Evolutionary conservation across 2,329 filamentous ascomycete genomes (phyloP), one percentile per base, ranked within the genome.

Genomic region (Cladosporium sp.): DNA sequence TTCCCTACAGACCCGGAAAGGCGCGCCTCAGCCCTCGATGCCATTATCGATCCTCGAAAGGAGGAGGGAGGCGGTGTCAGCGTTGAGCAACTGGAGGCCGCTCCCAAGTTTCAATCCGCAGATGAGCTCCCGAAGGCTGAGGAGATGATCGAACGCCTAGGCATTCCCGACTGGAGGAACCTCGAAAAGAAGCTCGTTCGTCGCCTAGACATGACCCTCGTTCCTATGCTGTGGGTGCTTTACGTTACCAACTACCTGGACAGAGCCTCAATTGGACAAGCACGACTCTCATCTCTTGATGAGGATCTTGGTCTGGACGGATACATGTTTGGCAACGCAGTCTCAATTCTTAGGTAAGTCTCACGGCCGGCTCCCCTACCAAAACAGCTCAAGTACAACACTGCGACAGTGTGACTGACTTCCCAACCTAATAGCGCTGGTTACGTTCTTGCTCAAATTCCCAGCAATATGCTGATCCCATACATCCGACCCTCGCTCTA

Each of bases 181-280:
- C n/a, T 50, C n/a, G 83, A 86, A 60, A 70, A 65, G 41, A 73
- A 68, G 15, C 69, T 90, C 57, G 78, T 82, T 62, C 78, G 80
- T 56, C 89, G 88, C 69, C 80, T 89, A 47, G 86, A 89, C 62
- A 59, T 75, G 15, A 78, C 83, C 40, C 51, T 88, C 66, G 71
- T 87, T 50, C 83, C 84, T 0, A 81, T 82, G 69, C 71, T 88
- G 52, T 79, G 88, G 40, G 62, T 87, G 54, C 12, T 54, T 43
- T 54, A 54, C 46, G 43, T 54, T 33, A 32, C 52, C 19, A 55
- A 55, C 39, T 53, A 50, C 38, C 36, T 55, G 4, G 50, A 52
- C 43, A 41, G 54, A 7, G 38, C 38, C 3, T 40, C 46, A 7
- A 35, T 49, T 43, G 53, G 36, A 39, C 49, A 29, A 51, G 53